Evolutionary conservation across 1,284 basidiomycete genomes (phyloP).

Genomic region (Marasmius fiardii): DNA sequence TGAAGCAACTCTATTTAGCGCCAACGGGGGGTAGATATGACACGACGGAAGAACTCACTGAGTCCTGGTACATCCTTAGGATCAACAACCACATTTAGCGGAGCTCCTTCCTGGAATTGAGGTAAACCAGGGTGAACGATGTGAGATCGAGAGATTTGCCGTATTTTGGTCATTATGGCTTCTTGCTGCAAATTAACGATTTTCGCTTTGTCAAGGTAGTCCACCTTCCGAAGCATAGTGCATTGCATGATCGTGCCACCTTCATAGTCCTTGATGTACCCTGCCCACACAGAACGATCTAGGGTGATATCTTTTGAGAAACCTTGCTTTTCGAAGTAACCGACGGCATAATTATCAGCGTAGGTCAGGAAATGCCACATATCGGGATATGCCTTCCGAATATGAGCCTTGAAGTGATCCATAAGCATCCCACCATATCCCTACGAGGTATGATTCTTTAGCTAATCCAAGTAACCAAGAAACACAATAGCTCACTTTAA

Average conservation of each 20-base stretch:
- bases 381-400: constrained; percentile 73
- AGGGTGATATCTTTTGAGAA: constrained; percentile 97
- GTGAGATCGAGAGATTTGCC: constrained; percentile 85
- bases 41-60: constrained; percentile 48
- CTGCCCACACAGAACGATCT: constrained; percentile 91
- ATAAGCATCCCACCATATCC: constrained; percentile 98
- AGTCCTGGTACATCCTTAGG: constrained; percentile 83
- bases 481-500: constrained; percentile 66
- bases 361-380: constrained; percentile 98
- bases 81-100: constrained; percentile 49
- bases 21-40: constrained; percentile 2
- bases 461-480: background rate
- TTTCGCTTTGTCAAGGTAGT: constrained; percentile 84
- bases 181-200: constrained; percentile 85
- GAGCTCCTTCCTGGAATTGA: constrained; percentile 65
- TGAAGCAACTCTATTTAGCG: constrained; percentile 6
- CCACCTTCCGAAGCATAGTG: constrained; percentile 87
- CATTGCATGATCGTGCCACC: constrained; percentile 99
- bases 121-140: constrained; percentile 83
- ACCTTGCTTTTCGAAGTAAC: constrained; percentile 99
- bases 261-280: constrained; percentile 99
- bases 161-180: constrained; percentile 86
- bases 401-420: constrained; percentile 98
- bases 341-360: constrained; percentile 98
- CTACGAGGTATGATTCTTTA: constrained; percentile 35